Conservation (phyloP, 2,329 filamentous ascomycete species). For the Lasiodiplodia theobromae region DNA sequence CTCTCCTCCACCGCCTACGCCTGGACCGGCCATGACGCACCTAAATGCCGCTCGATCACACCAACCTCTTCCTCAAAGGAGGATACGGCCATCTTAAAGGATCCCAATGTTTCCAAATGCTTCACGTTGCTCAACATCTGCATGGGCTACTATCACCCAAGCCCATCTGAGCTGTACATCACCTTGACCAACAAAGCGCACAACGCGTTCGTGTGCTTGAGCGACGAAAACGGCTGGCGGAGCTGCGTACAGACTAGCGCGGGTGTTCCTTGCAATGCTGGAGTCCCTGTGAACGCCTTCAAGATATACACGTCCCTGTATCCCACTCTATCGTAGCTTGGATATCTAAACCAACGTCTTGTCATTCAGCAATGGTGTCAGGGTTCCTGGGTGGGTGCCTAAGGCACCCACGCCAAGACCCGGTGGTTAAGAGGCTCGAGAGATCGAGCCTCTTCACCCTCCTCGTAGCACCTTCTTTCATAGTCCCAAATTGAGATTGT, state of each 20-base stretch:
- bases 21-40: not conserved
- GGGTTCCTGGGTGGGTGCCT: too few species aligned
- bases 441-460: too few species aligned
- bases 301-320: not conserved
- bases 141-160: conserved; percentile 5
- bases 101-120: not conserved
- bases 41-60: not conserved
- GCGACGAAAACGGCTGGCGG: not conserved
- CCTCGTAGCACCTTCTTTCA: too few species aligned
- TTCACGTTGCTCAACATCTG: not conserved
- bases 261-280: conserved; percentile 1
- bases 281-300: not conserved
- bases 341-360: too few species aligned
- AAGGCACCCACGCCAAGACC: too few species aligned
- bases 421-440: too few species aligned
- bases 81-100: not conserved
- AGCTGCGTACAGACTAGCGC: not conserved
- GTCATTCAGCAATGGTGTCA: too few species aligned
- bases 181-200: not conserved
- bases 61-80: not conserved
- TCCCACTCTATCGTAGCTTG: too few species aligned
- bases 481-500: too few species aligned
- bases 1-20: not conserved
- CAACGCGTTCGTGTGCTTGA: not conserved
- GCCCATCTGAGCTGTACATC: not conserved